A percentile compares a stretch with the other conserved stretches of the same genome.
Evolutionary conservation across 129 eudicot genomes (phyloP).

Genomic region (Calendula officinalis): DNA sequence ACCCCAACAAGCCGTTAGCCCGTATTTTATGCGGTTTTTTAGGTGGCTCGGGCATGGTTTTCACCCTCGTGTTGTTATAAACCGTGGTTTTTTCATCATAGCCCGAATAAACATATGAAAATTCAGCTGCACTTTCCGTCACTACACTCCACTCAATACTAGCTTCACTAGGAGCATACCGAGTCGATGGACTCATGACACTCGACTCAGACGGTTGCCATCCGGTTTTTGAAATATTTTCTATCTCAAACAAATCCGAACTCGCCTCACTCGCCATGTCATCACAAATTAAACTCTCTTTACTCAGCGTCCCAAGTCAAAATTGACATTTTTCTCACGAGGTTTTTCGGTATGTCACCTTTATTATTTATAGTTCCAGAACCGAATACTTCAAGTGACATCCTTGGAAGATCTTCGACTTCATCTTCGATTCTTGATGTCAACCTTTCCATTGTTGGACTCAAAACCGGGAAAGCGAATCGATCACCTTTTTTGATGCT

Average conservation of each 20-base stretch:
- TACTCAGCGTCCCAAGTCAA: slow-evolving; percentile 81
- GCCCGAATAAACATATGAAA: slow-evolving; percentile 51
- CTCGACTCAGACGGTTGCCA: slow-evolving; percentile 32
- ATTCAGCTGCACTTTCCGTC: slow-evolving; percentile 77
- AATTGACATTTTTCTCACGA: slow-evolving; percentile 70
- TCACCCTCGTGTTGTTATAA: slow-evolving; percentile 8
- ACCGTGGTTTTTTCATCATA: slow-evolving; percentile 36
- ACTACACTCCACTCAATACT: slow-evolving; percentile 83
- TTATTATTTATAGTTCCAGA: slow-evolving; percentile 27
- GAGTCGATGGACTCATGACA: slow-evolving; percentile 48
- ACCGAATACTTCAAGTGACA: slow-evolving; percentile 75
- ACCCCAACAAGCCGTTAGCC: slow-evolving; percentile 50
- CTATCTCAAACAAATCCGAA: slow-evolving; percentile 84
- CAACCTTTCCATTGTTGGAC: slow-evolving; percentile 20
- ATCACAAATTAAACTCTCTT: slow-evolving; percentile 38
- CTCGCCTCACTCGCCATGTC: slow-evolving; percentile 81
- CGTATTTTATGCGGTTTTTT: slow-evolving; percentile 28
- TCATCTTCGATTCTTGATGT: slow-evolving; percentile 7
- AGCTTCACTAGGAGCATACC: slow-evolving; percentile 75
- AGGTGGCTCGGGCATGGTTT: background rate
- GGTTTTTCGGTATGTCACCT: slow-evolving; percentile 51
- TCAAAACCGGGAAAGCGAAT: slow-evolving; percentile 44
- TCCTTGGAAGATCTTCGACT: slow-evolving; percentile 42
- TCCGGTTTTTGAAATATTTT: slow-evolving; percentile 43
- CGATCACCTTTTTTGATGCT: slow-evolving; percentile 29